Evolutionary conservation across 805 yeast genomes (phyloP).

Genomic region (Babjeviella inositovora): DNA sequence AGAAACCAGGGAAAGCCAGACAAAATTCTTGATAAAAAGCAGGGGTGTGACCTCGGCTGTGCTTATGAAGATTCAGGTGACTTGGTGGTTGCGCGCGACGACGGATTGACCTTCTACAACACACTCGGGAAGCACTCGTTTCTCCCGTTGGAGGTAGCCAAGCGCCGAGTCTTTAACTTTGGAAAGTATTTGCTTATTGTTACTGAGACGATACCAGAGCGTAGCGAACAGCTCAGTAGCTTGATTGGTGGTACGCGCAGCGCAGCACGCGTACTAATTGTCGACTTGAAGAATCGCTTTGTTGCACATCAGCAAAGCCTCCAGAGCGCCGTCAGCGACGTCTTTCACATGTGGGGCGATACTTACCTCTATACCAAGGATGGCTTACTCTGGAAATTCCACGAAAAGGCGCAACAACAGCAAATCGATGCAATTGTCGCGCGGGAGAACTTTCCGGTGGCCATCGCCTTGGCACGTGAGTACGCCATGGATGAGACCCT

Average conservation of each 20-base stretch:
- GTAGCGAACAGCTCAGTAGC: too few species aligned
- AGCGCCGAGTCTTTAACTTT: slow-evolving; percentile 31
- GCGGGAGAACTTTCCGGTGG: slow-evolving; percentile 56
- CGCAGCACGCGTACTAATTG: slow-evolving; percentile 42
- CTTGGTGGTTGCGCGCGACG: slow-evolving; percentile 49
- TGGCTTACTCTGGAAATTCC: slow-evolving; percentile 55
- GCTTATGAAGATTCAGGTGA: slow-evolving; percentile 22
- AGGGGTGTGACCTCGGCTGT: slow-evolving; percentile 32
- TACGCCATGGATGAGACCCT: slow-evolving; percentile 8
- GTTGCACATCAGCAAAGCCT: slow-evolving; percentile 55
- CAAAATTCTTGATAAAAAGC: slow-evolving; percentile 21
- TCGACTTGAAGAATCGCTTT: slow-evolving; percentile 58
- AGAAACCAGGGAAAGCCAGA: slow-evolving; percentile 54
- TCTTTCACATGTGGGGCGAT: slow-evolving; percentile 40
- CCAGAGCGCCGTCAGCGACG: slow-evolving; percentile 44
- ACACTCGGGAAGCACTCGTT: slow-evolving; percentile 34
- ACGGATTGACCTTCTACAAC: slow-evolving; percentile 49
- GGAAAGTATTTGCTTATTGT: slow-evolving; percentile 44
- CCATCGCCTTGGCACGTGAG: slow-evolving; percentile 53
- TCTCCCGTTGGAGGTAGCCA: slow-evolving; percentile 38
- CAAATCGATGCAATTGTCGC: slow-evolving; percentile 55
- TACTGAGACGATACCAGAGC: too few species aligned
- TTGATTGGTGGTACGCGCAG: slow-evolving; percentile 12
- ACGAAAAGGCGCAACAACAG: slow-evolving; percentile 49
- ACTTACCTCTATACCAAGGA: slow-evolving; percentile 53